These are phyloP conservation scores for Wallacemonas sp. DNA, from an alignment of 208 protist species.

Conservation along the genomic window DNA sequence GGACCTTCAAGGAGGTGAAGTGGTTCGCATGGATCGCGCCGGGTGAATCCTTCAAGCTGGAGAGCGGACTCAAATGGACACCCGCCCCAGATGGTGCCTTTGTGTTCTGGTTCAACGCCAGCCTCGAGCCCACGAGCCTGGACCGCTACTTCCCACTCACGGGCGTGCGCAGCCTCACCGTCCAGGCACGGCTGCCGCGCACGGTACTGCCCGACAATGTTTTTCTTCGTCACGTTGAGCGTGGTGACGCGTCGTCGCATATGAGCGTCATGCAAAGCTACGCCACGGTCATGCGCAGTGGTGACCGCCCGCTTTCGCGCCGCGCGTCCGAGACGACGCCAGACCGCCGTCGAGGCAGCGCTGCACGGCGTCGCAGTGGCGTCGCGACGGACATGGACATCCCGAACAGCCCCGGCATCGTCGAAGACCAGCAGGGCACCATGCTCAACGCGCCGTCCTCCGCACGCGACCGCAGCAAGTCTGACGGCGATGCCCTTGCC, in stretches of 20 bases:
- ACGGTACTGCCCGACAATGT: constrained; percentile 52
- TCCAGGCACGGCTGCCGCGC: constrained; percentile 38
- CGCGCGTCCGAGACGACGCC: constrained; percentile 3
- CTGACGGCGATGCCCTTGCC: background rate
- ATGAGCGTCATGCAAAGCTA: constrained; percentile 12
- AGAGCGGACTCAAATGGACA: constrained; percentile 48
- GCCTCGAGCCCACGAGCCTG: constrained; percentile 54
- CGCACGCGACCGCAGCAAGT: background rate
- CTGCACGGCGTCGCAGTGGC: constrained; percentile 26
- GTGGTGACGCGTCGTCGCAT: constrained; percentile 1
- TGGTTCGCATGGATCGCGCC: constrained; percentile 82
- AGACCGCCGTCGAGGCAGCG: background rate
- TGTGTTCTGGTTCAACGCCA: constrained; percentile 77
- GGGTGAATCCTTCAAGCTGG: constrained; percentile 56
- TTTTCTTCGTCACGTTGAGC: constrained; percentile 45
- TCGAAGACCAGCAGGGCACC: constrained; percentile 11
- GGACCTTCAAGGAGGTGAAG: constrained; percentile 31
- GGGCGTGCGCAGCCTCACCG: constrained; percentile 43
- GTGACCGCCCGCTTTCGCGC: constrained; percentile 1
- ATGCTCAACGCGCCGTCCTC: constrained; percentile 4
- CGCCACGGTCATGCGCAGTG: background rate
- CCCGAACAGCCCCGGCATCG: constrained; percentile 17
- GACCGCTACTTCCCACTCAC: constrained; percentile 83
- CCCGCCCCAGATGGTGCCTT: constrained; percentile 62
- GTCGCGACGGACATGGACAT: constrained; percentile 20